These are phyloP conservation scores for Tuber borchii DNA, from an alignment of 495 filamentous ascomycete genomes.

Conservation along the genomic window DNA sequence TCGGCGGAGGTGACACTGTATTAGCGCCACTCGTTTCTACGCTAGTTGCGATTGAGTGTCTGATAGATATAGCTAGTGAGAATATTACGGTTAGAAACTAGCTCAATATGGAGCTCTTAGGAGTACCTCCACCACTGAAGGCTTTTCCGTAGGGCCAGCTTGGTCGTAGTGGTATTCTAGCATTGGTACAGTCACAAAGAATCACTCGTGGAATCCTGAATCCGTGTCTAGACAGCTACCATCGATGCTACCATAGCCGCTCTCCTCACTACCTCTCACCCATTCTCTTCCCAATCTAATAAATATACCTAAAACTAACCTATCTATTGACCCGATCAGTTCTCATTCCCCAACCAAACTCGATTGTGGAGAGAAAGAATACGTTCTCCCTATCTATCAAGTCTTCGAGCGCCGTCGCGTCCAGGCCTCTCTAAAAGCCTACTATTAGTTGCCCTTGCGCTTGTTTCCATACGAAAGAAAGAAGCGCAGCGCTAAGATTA, in stretches of 20 bases:
- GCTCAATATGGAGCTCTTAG: background rate
- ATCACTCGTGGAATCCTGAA: background rate
- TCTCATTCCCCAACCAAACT: background rate
- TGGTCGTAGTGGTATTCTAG: background rate
- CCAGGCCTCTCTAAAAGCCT: constrained; percentile 50
- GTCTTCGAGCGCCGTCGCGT: constrained; percentile 55
- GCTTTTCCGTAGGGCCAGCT: background rate
- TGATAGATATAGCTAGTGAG: background rate
- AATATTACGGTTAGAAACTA: background rate
- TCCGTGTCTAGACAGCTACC: background rate
- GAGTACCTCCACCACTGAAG: background rate
- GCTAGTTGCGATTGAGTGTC: background rate
- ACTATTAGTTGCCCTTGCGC: constrained; percentile 51
- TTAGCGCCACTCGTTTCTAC: background rate
- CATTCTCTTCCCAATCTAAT: constrained; percentile 1
- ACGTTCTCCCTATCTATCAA: constrained; percentile 57
- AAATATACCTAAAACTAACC: constrained; percentile 30
- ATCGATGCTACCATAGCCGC: background rate
- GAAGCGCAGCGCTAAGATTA: constrained; percentile 48
- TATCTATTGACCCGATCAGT: constrained; percentile 9
- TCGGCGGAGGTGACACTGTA: background rate
- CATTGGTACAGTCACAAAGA: background rate
- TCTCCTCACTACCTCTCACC: background rate
- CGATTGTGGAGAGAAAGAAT: constrained; percentile 43
- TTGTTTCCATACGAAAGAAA: constrained; percentile 54